These are phyloP conservation scores for Phytophthora vignae DNA, from an alignment of 352 stramenopile species.

Conservation along the genomic window DNA sequence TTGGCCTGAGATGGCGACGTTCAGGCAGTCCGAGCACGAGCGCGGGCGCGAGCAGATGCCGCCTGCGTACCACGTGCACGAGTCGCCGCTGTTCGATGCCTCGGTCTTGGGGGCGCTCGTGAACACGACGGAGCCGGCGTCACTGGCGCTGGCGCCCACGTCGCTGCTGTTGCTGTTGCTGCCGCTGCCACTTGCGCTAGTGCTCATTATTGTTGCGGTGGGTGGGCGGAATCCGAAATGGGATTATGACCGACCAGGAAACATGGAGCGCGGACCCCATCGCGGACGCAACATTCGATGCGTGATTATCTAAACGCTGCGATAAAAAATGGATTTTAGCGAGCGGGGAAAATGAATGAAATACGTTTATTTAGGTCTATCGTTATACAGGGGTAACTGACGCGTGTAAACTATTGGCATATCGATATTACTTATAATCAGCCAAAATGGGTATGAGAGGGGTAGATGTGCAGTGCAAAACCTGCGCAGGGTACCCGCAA, in stretches of 20 bases:
- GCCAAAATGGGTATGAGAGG: background rate
- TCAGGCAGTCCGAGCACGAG: conserved; percentile 48
- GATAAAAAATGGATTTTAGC: conserved; percentile 21
- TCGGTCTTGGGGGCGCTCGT: conserved; percentile 29
- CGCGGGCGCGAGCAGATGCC: conserved; percentile 39
- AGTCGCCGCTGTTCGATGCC: conserved; percentile 28
- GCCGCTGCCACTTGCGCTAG: conserved; percentile 10
- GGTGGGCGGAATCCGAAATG: conserved; percentile 7
- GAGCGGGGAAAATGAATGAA: too few species aligned
- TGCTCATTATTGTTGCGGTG: conserved; percentile 19
- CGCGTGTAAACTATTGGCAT: too few species aligned
- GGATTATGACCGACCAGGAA: conserved; percentile 22
- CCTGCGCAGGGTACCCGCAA: background rate
- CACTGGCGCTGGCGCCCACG: conserved; percentile 2
- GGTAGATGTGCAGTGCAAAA: background rate
- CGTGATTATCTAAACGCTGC: conserved; percentile 21
- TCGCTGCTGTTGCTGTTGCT: conserved; percentile 11
- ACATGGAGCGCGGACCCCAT: conserved; percentile 12
- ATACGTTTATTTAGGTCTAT: background rate
- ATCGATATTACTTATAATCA: too few species aligned
- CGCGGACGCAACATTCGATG: conserved; percentile 7
- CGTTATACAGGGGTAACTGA: conserved; percentile 3
- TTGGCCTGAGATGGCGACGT: conserved; percentile 37
- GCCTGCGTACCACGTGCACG: conserved; percentile 45
- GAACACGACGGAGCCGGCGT: conserved; percentile 19